Conservation (phyloP, 495 filamentous ascomycete species). For the Aspergillus heteromorphus region DNA sequence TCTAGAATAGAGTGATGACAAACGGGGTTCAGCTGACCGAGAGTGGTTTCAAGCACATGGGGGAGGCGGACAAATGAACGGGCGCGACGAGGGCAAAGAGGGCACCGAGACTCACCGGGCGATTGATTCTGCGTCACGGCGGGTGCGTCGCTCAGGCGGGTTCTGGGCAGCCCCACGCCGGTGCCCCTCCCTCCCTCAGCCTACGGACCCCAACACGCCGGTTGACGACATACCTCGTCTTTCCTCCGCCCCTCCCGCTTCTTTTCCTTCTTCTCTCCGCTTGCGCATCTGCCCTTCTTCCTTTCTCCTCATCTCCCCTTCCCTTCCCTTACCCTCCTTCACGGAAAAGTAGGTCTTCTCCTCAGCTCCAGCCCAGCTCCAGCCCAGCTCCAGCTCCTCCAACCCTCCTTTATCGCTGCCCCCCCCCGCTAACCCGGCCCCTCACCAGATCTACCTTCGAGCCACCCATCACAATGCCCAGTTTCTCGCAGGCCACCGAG, state of each 20-base stretch:
- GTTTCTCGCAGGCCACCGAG: slow-evolving; percentile 71
- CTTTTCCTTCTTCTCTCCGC: slow-evolving; percentile 12
- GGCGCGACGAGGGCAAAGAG: too few relatives aligned
- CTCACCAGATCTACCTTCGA: slow-evolving; percentile 10
- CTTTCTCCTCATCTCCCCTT: slow-evolving; percentile 14
- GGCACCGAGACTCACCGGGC: background rate
- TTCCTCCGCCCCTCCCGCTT: slow-evolving; percentile 9
- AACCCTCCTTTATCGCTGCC: slow-evolving; percentile 4
- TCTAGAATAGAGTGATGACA: slow-evolving; percentile 17
- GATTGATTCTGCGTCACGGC: background rate
- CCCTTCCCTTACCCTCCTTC: slow-evolving; percentile 3
- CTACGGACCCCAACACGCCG: slow-evolving; percentile 41
- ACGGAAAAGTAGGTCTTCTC: slow-evolving; percentile 1
- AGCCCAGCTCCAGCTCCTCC: background rate
- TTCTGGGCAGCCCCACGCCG: slow-evolving; percentile 24
- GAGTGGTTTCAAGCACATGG: background rate
- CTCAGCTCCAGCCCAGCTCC: slow-evolving; percentile 3
- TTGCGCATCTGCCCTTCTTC: slow-evolving; percentile 11
- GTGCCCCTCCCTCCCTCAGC: slow-evolving; percentile 15
- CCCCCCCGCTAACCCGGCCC: slow-evolving; percentile 34
- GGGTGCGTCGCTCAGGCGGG: background rate
- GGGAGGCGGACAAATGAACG: background rate
- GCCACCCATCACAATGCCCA: slow-evolving; percentile 39
- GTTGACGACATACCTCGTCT: slow-evolving; percentile 26
- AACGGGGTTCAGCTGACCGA: slow-evolving; percentile 12